Evolutionary conservation across 1,284 basidiomycete species (phyloP), one percentile per base, ranked within the genome.

Genomic region (Sphaerobolus stellatus): DNA sequence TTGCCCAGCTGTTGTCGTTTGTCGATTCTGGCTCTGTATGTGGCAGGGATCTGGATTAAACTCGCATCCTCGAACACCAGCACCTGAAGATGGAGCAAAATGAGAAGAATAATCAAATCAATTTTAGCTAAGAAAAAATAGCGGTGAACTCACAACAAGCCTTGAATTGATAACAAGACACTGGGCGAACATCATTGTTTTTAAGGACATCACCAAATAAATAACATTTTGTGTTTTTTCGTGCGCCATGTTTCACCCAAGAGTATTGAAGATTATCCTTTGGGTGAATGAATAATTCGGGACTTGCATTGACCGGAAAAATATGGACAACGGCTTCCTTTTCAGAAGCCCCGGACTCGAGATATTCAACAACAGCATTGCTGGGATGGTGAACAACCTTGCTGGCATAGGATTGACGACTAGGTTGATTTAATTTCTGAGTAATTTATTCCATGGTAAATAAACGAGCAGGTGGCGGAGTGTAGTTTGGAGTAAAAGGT

Each of bases 1-100:
- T 27, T 59, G 40, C 27, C 50, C 20, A 6, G 60, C 51, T 55
- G 7, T 5, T 9, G 27, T 49, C n/a, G 43, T 16, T 38, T 24
- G 25, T 22, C 8, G 31, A 36, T 7, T 45, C 29, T 36, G 22
- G 13, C n/a, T 38, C 20, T n/a, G 43, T 34, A 33, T 25, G 8
- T 43, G 24, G 18, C 2, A 20, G 29, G 22, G 18, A 31, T 18
- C 24, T 16, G 27, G 14, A 33, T 5, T 6, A 16, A 48, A 48
- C 11, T 22, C 24, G 18, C 45, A 48, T 5, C 5, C 14, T 48
- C 30, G 25, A 3, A 48, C 29, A 3, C 24, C 25, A 48, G 13
- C 6, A 48, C 45, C 45, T 48, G 18, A 3, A 2, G 9, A 24
- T 28, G 20, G 22, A 47, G 45, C 18, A 3, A 27, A 4, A 27